Evolutionary conservation across 352 stramenopile genomes (phyloP).

Genomic region (Pythium oligandrum): DNA sequence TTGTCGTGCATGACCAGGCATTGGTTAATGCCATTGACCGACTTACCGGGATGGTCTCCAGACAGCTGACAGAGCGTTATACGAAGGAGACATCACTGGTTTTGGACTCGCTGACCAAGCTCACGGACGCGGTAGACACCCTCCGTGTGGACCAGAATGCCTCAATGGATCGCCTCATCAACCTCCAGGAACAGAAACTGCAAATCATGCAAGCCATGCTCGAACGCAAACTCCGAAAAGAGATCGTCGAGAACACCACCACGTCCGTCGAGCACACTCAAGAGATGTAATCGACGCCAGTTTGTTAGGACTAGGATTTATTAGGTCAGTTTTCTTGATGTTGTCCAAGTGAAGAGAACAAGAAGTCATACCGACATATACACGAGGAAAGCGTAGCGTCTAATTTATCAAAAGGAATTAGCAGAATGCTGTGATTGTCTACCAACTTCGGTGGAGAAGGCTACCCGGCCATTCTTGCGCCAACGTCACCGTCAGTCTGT

Average conservation of each 20-base stretch:
- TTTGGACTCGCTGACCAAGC: conserved; percentile 21
- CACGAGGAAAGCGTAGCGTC: too few species aligned
- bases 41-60: conserved; percentile 52
- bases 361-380: too few species aligned
- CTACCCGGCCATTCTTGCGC: too few species aligned
- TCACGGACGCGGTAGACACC: conserved; percentile 49
- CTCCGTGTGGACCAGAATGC: conserved; percentile 43
- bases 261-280: too few species aligned
- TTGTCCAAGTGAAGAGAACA: too few species aligned
- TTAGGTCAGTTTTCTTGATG: too few species aligned
- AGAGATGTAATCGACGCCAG: too few species aligned
- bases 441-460: too few species aligned
- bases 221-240: conserved; percentile 53
- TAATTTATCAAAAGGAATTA: too few species aligned
- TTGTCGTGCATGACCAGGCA: conserved; percentile 52
- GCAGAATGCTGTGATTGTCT: too few species aligned
- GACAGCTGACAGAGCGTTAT: conserved; percentile 37
- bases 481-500: too few species aligned
- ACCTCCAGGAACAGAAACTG: conserved; percentile 66
- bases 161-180: conserved; percentile 41
- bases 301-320: too few species aligned
- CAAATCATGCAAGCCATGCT: conserved; percentile 60
- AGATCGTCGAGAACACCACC: conserved; percentile 6
- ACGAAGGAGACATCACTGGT: conserved; percentile 25
- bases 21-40: conserved; percentile 60